phyloP scores from a whole-genome alignment of 139 green algal species.

The Zygnema circumcarinatum region DNA sequence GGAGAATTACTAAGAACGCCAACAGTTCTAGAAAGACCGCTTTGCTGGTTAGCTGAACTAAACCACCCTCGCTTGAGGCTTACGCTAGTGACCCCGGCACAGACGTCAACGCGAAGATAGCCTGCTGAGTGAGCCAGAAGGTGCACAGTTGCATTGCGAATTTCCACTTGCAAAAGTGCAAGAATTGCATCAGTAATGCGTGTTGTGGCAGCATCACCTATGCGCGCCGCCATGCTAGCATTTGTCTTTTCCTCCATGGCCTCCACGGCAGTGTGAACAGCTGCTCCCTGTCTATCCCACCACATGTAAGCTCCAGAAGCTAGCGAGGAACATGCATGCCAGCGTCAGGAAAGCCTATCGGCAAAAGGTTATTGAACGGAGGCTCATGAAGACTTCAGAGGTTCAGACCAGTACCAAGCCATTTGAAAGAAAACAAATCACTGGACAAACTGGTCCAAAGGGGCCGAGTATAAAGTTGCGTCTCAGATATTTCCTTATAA shows the following conservation, averaged over 20 bases:
- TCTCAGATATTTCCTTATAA: too few relatives aligned
- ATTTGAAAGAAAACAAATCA: too few relatives aligned
- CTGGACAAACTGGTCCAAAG: too few relatives aligned
- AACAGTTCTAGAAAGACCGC: not conserved
- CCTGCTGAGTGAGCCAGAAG: not conserved
- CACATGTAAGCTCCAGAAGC: too few relatives aligned
- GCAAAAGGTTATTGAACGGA: too few relatives aligned
- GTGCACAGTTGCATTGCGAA: not conserved
- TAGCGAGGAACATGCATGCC: too few relatives aligned
- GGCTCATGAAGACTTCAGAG: too few relatives aligned
- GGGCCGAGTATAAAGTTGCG: too few relatives aligned
- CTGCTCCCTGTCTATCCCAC: not conserved
- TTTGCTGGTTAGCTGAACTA: not conserved
- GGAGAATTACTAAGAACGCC: not conserved
- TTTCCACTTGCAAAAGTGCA: not conserved
- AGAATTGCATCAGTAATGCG: not conserved
- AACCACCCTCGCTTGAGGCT: not conserved
- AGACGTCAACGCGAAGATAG: not conserved
- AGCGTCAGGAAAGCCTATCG: too few relatives aligned
- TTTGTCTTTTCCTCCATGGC: not conserved
- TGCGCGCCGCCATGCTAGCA: not conserved
- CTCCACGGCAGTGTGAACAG: not conserved
- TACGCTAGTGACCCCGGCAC: not conserved
- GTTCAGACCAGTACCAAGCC: too few relatives aligned
- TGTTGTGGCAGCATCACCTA: not conserved